A percentile compares a stretch with the other conserved stretches of the same genome.
Evolutionary conservation across 257 asterid species (phyloP).

Genomic region (Paraleonurus japonicus): DNA sequence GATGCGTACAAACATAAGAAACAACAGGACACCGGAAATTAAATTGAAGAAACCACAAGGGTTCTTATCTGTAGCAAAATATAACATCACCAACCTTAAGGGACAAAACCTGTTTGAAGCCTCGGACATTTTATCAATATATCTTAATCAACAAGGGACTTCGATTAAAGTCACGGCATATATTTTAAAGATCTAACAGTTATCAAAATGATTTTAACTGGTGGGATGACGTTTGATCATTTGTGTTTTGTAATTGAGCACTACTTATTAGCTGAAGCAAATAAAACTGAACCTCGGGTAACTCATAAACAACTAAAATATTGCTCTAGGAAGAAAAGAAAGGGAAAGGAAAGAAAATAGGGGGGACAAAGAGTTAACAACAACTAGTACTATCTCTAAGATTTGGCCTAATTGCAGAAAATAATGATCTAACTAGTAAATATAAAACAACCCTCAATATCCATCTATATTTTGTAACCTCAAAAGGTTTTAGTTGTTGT

Average conservation of each 20-base stretch:
- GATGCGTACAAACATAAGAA: background rate
- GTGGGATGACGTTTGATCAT: background rate
- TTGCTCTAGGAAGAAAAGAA: background rate
- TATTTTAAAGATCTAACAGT: background rate
- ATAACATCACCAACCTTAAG: background rate
- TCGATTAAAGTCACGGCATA: background rate
- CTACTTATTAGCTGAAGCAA: background rate
- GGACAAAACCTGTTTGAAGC: background rate
- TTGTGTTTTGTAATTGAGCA: background rate
- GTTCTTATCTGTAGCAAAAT: background rate
- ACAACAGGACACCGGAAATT: background rate
- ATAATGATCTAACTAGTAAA: background rate
- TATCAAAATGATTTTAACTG: background rate
- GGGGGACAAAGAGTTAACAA: background rate
- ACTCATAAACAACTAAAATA: background rate
- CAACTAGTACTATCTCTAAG: background rate
- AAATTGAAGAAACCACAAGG: background rate
- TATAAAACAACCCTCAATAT: background rate
- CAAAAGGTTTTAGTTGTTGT: background rate
- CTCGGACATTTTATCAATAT: background rate
- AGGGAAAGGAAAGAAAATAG: background rate
- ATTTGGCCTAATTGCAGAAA: background rate
- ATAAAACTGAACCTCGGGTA: background rate
- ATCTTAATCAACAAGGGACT: background rate
- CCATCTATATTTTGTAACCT: background rate